Conservation (phyloP, 2,329 filamentous ascomycete genomes). For the Capronia coronata region DNA sequence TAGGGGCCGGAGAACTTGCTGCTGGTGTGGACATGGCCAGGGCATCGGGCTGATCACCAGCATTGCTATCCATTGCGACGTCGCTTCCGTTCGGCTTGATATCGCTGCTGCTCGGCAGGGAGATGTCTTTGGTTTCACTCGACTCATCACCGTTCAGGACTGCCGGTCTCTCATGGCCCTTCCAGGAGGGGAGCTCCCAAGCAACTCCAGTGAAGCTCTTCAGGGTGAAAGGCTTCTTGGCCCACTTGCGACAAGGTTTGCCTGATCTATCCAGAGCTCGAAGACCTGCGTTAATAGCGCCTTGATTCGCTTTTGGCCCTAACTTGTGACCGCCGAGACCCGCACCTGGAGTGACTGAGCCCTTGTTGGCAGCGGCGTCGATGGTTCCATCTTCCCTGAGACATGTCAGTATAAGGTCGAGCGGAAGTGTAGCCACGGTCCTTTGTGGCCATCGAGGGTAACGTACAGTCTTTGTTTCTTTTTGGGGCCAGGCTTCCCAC, state of each 20-base stretch:
- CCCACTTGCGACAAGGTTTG: slow-evolving; percentile 88
- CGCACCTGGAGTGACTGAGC: slow-evolving; percentile 48
- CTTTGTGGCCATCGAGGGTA: neutral
- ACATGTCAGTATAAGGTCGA: slow-evolving; percentile 3
- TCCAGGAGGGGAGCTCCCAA: slow-evolving; percentile 81
- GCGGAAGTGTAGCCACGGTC: neutral
- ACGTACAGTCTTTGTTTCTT: slow-evolving; percentile 93
- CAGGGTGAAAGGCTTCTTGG: slow-evolving; percentile 70
- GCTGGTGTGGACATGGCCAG: slow-evolving; percentile 42
- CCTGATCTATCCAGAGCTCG: slow-evolving; percentile 88
- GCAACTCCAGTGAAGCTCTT: slow-evolving; percentile 87
- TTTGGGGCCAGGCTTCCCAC: slow-evolving; percentile 89
- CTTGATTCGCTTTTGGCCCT: slow-evolving; percentile 91
- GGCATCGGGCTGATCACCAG: slow-evolving; percentile 41
- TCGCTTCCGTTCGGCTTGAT: slow-evolving; percentile 52
- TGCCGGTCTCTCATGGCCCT: slow-evolving; percentile 46
- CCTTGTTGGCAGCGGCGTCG: slow-evolving; percentile 36
- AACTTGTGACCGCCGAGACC: slow-evolving; percentile 61
- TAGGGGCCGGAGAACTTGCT: slow-evolving; percentile 48
- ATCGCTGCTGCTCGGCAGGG: slow-evolving; percentile 51
- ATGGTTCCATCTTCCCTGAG: slow-evolving; percentile 46
- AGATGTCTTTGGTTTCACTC: slow-evolving; percentile 52
- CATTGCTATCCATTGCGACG: slow-evolving; percentile 52
- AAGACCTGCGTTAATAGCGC: slow-evolving; percentile 93
- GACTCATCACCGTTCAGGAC: slow-evolving; percentile 47